Evolutionary conservation across 106 monocot species (phyloP).

Genomic region (Hemerocallis citrina): DNA sequence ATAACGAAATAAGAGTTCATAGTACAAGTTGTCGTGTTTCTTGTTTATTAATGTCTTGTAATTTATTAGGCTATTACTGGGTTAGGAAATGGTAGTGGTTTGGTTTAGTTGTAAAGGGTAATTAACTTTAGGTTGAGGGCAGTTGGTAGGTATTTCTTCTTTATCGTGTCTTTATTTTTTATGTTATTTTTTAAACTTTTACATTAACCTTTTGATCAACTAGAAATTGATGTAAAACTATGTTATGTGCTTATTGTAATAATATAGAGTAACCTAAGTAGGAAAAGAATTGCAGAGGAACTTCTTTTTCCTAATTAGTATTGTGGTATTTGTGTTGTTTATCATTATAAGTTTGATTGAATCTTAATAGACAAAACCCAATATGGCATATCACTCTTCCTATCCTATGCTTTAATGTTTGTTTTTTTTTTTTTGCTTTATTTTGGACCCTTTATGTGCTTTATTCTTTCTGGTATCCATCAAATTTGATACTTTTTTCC

Average conservation of each 20-base stretch:
- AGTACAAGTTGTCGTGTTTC: background rate
- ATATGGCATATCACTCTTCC: background rate
- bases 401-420: background rate
- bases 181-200: background rate
- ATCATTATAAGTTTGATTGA: background rate
- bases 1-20: too few species aligned
- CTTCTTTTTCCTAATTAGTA: background rate
- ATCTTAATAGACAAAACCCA: background rate
- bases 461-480: background rate
- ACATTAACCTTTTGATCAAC: background rate
- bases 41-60: background rate
- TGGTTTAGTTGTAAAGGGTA: background rate
- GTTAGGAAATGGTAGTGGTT: background rate
- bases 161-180: background rate
- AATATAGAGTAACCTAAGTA: too few species aligned
- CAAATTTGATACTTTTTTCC: background rate
- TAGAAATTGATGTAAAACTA: too few species aligned
- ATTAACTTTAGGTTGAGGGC: background rate
- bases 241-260: too few species aligned
- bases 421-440: background rate
- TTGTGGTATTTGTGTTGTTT: background rate
- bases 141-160: background rate
- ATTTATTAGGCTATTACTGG: background rate
- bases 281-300: background rate
- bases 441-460: background rate